Evolutionary conservation across 1,139 yeast genomes (phyloP).

Genomic region (Yamadazyma dendronema): DNA sequence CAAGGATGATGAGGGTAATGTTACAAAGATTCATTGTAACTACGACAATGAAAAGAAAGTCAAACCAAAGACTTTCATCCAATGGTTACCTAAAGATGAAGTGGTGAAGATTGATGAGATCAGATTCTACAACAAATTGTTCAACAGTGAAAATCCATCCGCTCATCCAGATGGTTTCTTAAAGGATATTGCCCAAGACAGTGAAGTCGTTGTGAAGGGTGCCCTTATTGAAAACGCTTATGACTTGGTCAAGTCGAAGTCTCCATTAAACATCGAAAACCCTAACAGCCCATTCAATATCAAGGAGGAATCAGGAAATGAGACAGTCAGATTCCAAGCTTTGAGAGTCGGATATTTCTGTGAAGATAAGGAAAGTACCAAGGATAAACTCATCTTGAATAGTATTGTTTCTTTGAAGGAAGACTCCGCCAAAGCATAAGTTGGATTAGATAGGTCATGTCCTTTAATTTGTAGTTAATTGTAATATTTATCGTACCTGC

Average conservation of each 20-base stretch:
- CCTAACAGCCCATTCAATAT: conserved; percentile 71
- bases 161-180: conserved; percentile 86
- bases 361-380: conserved; percentile 73
- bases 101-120: conserved; percentile 66
- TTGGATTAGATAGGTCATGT: neutral
- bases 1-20: conserved; percentile 60
- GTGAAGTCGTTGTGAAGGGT: conserved; percentile 63
- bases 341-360: conserved; percentile 96
- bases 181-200: conserved; percentile 75
- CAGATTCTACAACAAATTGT: conserved; percentile 83
- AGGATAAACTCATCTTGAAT: conserved; percentile 66
- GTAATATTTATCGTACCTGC: neutral
- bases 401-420: conserved; percentile 91
- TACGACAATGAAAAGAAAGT: conserved; percentile 65
- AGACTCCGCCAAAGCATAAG: conserved; percentile 31
- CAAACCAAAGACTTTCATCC: conserved; percentile 92
- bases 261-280: conserved; percentile 75
- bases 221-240: conserved; percentile 84
- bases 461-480: neutral
- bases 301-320: conserved; percentile 60
- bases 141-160: conserved; percentile 88
- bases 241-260: conserved; percentile 59
- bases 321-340: conserved; percentile 96
- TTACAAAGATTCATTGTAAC: conserved; percentile 70
- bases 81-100: conserved; percentile 84